Base-by-base conservation (phyloP, 2,329 filamentous ascomycete genomes). In the Xylariaceae sp. region DNA sequence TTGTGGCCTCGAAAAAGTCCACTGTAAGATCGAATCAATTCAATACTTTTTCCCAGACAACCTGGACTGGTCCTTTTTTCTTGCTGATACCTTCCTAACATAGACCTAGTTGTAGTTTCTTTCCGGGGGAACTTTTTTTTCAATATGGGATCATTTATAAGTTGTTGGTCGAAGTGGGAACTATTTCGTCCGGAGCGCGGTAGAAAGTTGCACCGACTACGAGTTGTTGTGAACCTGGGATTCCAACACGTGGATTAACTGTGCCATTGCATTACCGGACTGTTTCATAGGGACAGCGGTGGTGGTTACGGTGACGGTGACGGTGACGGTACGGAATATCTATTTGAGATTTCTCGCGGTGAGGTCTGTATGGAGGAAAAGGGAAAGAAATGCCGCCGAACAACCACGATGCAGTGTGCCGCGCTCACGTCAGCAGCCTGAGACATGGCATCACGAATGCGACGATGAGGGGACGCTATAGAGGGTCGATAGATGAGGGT, bases 361-460 rank as follows among this genome's bases (percentile, higher is more conserved):
- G 23, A 30, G 23, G 23, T 30, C 23, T 30, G 23, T 30, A 30
- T 30, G 23, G 23, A 30, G 23, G 23, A 30, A 30, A 30, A 8
- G 8, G 11, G 37, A 41, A 41, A 9, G 37, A 41, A 13, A 13
- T 45, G 41, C 41, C 41, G 41, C 10, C 37, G 11, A 45, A 13
- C 23, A 11, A 45, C 41, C 41, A 45, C 41, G 9, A 13, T 44
- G 53, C 53, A 15, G 44, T 55, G 53, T 55, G 39, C 39, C 39
- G 39, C 39, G 39, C 45, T 23, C 37, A 15, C 30, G 50, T 53
- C 56, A 53, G 56, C 50, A 52, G 30, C 37, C 23, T 53, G 50
- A 57, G 50, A 57, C 49, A 57, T 17, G 47, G 15, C 41, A 56
- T 9, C 44, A 53, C 5, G 9, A 15, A n/a, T 44, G 13, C 44